Evolutionary conservation across 2,329 filamentous ascomycete species (phyloP).

Genomic region (Penicillium sp.): DNA sequence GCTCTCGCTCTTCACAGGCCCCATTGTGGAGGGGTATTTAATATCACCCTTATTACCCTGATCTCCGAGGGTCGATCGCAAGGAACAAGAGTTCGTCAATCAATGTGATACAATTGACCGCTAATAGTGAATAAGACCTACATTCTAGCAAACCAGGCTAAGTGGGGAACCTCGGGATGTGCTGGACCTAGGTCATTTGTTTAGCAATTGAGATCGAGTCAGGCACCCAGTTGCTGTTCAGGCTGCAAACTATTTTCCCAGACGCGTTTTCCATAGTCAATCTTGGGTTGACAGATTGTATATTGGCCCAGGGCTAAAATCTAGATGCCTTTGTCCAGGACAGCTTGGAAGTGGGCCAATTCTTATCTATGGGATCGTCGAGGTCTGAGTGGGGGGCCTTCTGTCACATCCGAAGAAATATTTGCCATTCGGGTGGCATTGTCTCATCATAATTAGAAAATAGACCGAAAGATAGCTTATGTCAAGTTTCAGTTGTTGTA

Average conservation of each 20-base stretch:
- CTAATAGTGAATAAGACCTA: neutral
- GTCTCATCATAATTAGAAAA: neutral
- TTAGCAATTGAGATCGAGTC: neutral
- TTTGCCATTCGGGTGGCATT: neutral
- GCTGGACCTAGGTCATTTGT: neutral
- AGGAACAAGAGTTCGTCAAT: neutral
- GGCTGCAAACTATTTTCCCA: neutral
- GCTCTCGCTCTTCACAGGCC: constrained; percentile 4
- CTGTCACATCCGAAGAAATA: neutral
- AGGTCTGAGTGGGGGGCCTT: neutral
- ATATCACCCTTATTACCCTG: neutral
- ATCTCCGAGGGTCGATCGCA: neutral
- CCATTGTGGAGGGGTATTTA: constrained; percentile 5
- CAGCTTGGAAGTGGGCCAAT: neutral
- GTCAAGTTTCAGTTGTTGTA: neutral
- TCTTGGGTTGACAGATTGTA: neutral
- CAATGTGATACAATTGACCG: neutral
- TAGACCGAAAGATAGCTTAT: too few relatives aligned
- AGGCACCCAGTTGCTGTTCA: neutral
- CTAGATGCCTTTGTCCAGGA: neutral
- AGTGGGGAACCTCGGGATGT: neutral
- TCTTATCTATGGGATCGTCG: neutral
- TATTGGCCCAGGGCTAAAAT: neutral
- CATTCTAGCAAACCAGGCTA: neutral
- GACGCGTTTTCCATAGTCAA: neutral